Conservation (phyloP, 2,329 filamentous ascomycete genomes). For the Phialocephala subalpina region DNA sequence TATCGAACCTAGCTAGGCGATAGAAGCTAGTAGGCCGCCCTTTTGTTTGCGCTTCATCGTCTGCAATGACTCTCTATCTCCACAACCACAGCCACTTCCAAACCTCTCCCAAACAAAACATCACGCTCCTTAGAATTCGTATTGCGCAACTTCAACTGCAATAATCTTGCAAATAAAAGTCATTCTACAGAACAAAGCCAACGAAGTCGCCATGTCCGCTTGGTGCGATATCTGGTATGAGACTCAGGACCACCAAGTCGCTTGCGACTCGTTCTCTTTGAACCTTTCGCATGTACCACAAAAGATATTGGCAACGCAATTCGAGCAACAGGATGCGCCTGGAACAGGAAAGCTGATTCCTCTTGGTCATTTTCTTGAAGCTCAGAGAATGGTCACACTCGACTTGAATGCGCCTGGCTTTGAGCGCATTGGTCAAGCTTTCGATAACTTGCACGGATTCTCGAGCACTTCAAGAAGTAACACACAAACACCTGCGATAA, state of each 20-base stretch:
- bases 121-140: too few relatives aligned
- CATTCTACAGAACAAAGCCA: not conserved
- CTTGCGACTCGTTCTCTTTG: not conserved
- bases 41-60: too few relatives aligned
- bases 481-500: not conserved
- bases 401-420: not conserved
- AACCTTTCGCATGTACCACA: not conserved
- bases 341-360: not conserved
- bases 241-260: not conserved
- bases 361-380: not conserved
- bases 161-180: slow-evolving; percentile 46
- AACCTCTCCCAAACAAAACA: too few relatives aligned
- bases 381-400: not conserved
- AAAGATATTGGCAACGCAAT: not conserved
- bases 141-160: too few relatives aligned
- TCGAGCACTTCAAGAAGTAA: not conserved
- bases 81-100: too few relatives aligned
- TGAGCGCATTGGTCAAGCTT: not conserved
- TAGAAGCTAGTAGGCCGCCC: too few relatives aligned
- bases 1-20: too few relatives aligned
- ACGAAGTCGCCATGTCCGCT: not conserved
- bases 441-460: not conserved
- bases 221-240: not conserved
- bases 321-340: not conserved
- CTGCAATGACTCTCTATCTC: too few relatives aligned